Base-by-base conservation (phyloP, 2,329 filamentous ascomycete genomes). In the Coleophoma eucalyptorum region DNA sequence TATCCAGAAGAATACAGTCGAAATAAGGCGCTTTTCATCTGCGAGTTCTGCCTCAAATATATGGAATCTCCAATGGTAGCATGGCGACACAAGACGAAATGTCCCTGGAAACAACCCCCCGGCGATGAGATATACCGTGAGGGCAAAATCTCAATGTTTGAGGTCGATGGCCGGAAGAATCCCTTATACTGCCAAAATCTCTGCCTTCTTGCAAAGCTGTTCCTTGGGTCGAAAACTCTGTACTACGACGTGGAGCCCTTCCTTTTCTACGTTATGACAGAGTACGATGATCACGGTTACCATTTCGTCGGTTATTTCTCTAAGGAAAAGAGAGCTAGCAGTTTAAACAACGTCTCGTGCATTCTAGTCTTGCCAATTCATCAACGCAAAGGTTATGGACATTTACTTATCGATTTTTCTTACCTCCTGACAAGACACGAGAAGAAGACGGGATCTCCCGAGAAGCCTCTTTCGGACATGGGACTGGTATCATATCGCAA, bases 241-340 rank as follows among this genome's bases (percentile, higher is more conserved):
- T 97, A 97, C 73, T 97, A 97, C 71, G 93, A 97, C 63, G 93
- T 97, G 2, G 93, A 97, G 59, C 94, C 93, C 0, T 97, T 97
- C 67, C 71, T 97, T 6, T 97, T 97, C 73, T 97, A 97, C 67
- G 92, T 97, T 61, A 89, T 97, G 73, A 96, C 91, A 58, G 94
- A 96, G 62, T 93, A 92, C 60, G 89, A 97, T 63, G 87, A 94
- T 50, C 81, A 87, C 16, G 93, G 93, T 16, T 97, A 94, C 65
- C 94, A 97, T 66, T 94, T 99, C 59, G 93, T 97, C 21, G 94
- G 94, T n/a, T 99, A 99, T 66, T 99, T 99, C 63, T 97, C 94
- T 46, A 99, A 99, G 68, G 94, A 99, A 72, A 99, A 99, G 72
- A 81, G 95, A 41, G 87, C 90, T 2, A 93, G 90, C 68, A 96